Evolutionary conservation across 2,329 filamentous ascomycete genomes (phyloP).

Genomic region (Setomelanomma holmii): DNA sequence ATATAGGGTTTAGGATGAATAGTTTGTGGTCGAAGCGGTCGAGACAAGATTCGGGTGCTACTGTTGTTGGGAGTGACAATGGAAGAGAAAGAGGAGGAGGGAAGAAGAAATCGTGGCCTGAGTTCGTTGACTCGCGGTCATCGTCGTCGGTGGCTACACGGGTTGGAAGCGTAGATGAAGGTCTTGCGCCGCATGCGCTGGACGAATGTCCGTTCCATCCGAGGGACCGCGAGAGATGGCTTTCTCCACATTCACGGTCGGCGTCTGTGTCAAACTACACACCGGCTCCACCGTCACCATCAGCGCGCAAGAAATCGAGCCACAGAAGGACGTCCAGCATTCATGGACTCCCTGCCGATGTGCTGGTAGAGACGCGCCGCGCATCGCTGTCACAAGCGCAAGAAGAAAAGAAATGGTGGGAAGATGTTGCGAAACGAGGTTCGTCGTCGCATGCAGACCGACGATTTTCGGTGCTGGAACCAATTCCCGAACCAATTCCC

Average conservation of each 20-base stretch:
- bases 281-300: background rate
- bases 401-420: slow-evolving; percentile 11
- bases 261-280: background rate
- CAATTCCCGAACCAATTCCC: slow-evolving; percentile 14
- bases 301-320: background rate
- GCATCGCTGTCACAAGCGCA: background rate
- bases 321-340: background rate
- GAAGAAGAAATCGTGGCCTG: background rate
- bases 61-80: background rate
- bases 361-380: background rate
- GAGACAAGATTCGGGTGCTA: background rate
- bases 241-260: background rate
- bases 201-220: background rate
- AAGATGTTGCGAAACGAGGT: slow-evolving; percentile 9
- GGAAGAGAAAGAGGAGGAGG: background rate
- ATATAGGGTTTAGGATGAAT: background rate
- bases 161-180: background rate
- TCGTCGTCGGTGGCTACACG: background rate
- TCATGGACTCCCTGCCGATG: background rate
- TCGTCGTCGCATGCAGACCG: slow-evolving; percentile 4
- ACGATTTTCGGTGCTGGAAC: slow-evolving; percentile 12
- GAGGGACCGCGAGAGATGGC: background rate
- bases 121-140: background rate
- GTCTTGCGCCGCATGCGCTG: background rate
- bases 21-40: background rate